phyloP scores from a whole-genome alignment of 805 yeast genomes.

The Spathaspora girioi region DNA sequence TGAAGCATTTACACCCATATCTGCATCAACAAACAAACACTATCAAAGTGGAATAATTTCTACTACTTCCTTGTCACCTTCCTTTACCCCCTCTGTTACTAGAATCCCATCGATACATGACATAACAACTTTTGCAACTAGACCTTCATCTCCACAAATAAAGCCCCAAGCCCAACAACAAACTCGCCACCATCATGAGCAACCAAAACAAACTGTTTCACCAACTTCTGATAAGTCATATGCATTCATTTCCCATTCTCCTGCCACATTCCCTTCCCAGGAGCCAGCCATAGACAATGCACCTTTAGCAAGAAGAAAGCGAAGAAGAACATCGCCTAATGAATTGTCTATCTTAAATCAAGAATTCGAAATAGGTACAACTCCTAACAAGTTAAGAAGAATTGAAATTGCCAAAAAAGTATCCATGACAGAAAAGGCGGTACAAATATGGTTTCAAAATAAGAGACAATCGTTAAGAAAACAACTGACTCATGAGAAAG shows the following conservation, averaged over 20 bases:
- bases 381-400: slow-evolving; percentile 78
- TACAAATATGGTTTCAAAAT: slow-evolving; percentile 98
- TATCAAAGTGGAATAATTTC: not conserved
- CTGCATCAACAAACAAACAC: slow-evolving; percentile 8
- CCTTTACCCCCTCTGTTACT: not conserved
- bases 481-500: slow-evolving; percentile 32
- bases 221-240: slow-evolving; percentile 34
- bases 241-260: slow-evolving; percentile 93
- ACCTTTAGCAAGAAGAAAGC: slow-evolving; percentile 88
- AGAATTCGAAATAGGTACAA: slow-evolving; percentile 72
- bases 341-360: slow-evolving; percentile 78
- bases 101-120: not conserved
- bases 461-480: slow-evolving; percentile 80
- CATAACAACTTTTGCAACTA: not conserved
- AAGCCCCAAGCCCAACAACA: slow-evolving; percentile 4
- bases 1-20: slow-evolving; percentile 15
- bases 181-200: slow-evolving; percentile 4
- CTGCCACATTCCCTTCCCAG: slow-evolving; percentile 76
- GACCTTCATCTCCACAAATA: slow-evolving; percentile 6
- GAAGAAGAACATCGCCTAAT: slow-evolving; percentile 90
- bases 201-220: not conserved
- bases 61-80: not conserved
- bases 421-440: slow-evolving; percentile 95
- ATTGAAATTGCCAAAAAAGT: slow-evolving; percentile 75
- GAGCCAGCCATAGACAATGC: slow-evolving; percentile 87